phyloP scores from a whole-genome alignment of 371 early-diverging fungal species.

The Parasitella parasitica region DNA sequence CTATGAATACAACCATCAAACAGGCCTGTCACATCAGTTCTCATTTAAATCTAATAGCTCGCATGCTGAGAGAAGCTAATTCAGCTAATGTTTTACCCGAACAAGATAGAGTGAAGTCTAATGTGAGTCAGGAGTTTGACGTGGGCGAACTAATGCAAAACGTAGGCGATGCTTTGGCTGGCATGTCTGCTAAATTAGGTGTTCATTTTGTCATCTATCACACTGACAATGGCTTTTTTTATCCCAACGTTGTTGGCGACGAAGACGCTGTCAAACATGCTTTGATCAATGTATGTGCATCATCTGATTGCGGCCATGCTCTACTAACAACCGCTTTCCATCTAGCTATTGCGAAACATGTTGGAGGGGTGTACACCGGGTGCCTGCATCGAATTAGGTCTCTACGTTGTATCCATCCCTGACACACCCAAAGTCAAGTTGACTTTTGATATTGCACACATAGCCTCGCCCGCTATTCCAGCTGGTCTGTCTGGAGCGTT shows the following conservation, averaged over 20 bases:
- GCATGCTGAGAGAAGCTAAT: slow-evolving; percentile 13
- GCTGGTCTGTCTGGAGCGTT: slow-evolving; percentile 23
- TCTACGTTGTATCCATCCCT: slow-evolving; percentile 30
- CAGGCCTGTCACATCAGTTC: slow-evolving; percentile 43
- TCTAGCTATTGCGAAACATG: slow-evolving; percentile 56
- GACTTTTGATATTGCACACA: slow-evolving; percentile 55
- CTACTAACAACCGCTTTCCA: background rate
- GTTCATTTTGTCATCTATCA: slow-evolving; percentile 67
- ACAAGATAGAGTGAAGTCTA: slow-evolving; percentile 9
- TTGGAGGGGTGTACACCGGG: slow-evolving; percentile 60
- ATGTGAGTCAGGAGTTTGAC: slow-evolving; percentile 48
- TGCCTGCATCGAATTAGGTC: slow-evolving; percentile 62
- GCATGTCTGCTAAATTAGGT: slow-evolving; percentile 54
- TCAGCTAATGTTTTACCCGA: background rate
- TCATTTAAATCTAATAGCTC: slow-evolving; percentile 24
- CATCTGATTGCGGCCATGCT: background rate
- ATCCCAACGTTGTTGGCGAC: slow-evolving; percentile 58
- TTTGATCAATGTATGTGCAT: slow-evolving; percentile 58
- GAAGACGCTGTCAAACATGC: slow-evolving; percentile 59
- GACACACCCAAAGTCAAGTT: slow-evolving; percentile 33
- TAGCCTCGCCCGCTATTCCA: slow-evolving; percentile 43
- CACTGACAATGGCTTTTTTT: slow-evolving; percentile 53
- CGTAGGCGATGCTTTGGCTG: slow-evolving; percentile 65
- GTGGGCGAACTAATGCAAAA: slow-evolving; percentile 62
- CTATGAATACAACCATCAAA: slow-evolving; percentile 44